Evolutionary conservation across 139 green algal genomes (phyloP), one percentile per base, ranked within the genome.

Genomic region (Mesotaenium endlicherianum): DNA sequence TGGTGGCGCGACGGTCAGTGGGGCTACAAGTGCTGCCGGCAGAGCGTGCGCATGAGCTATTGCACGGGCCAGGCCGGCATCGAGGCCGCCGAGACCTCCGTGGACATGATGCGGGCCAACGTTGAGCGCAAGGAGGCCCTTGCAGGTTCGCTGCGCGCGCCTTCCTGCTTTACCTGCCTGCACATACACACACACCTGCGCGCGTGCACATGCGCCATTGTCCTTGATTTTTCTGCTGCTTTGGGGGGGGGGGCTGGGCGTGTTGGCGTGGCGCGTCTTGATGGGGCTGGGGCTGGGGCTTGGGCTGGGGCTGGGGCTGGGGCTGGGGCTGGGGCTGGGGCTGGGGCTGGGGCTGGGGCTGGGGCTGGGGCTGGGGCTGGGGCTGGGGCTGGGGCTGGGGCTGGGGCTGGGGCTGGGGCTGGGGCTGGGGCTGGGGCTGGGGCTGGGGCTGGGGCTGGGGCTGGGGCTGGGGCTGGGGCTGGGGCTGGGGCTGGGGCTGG

Each of bases 21-120:
- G 95, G 96, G 96, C 58, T 99, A 95, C 82, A 93, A 92, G 0
- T 99, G 96, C 92, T 99, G 96, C 89, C 91, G 94, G 76, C 87
- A 90, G 83, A 91, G 71, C 8, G 71, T 94, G 8, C 95, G 94
- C 89, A 96, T 97, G 89, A 93, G 88, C 83, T 98, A 98, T 86
- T 99, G 96, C 89, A 96, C 91, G 39, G 95, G 95, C 11, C 83
- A 89, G 31, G 90, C 88, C 6, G 88, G 91, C 4, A 42, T 53
- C 50, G 85, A 88, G 8, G 88, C 87, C 26, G 49, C 70, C 0
- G 31, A 83, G 14, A 88, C 92, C 2, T 67, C 85, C 0, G 86
- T 77, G 0, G 90, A 92, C 53, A 82, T 92, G 60, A 92, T 94
- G 89, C 69, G 78, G 1, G 83, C 75, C 31, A 95, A 95, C 82